Evolutionary conservation across 2,329 filamentous ascomycete species (phyloP).

Genomic region (Diaporthe ilicicola): DNA sequence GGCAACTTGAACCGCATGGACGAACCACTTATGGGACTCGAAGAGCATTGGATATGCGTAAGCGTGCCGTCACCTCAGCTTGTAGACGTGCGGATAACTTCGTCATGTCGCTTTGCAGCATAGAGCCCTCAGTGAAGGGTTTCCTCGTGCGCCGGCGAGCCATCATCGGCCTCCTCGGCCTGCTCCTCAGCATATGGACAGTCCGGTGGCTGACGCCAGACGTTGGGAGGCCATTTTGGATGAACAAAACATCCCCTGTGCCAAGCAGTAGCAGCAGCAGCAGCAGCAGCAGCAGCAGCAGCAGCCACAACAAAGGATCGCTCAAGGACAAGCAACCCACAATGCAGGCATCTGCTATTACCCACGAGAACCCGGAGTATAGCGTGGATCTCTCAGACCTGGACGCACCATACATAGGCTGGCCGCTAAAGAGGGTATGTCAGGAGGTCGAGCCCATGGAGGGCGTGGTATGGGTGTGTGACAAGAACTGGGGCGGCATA

Average conservation of each 20-base stretch:
- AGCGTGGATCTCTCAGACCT: slow-evolving; percentile 47
- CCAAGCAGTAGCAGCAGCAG: background rate
- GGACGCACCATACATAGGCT: slow-evolving; percentile 53
- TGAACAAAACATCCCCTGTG: background rate
- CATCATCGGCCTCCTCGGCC: slow-evolving; percentile 12
- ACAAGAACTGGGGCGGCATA: slow-evolving; percentile 61
- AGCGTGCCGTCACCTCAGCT: slow-evolving; percentile 9
- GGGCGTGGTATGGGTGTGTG: slow-evolving; percentile 56
- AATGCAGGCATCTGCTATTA: background rate
- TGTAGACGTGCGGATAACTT: background rate
- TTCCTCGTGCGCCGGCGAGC: slow-evolving; percentile 19
- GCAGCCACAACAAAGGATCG: background rate
- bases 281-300: background rate
- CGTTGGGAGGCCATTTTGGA: slow-evolving; percentile 8
- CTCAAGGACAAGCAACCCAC: background rate
- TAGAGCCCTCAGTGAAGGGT: slow-evolving; percentile 13
- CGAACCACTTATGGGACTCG: background rate
- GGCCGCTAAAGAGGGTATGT: slow-evolving; percentile 55
- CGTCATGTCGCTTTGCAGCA: slow-evolving; percentile 7
- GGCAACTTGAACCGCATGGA: background rate
- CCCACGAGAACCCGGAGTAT: slow-evolving; percentile 23
- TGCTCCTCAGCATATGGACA: slow-evolving; percentile 23
- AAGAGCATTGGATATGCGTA: slow-evolving; percentile 11
- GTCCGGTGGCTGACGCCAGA: slow-evolving; percentile 15
- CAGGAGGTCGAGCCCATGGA: slow-evolving; percentile 50